phyloP scores from a whole-genome alignment of 2,329 filamentous ascomycete species.

The Colletotrichum spinosum region DNA sequence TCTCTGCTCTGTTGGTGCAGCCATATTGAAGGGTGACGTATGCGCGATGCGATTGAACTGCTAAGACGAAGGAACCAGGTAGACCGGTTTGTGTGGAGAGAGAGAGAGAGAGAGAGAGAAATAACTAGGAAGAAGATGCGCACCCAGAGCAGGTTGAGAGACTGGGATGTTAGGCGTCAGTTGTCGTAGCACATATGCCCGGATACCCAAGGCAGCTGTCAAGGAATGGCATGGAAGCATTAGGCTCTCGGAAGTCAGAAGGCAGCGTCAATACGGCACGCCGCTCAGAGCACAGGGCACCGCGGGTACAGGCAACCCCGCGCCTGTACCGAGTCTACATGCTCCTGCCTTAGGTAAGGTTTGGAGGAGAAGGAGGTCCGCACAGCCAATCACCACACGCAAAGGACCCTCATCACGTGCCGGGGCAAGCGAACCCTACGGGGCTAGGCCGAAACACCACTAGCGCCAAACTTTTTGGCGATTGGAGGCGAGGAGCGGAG shows the following conservation, averaged over 20 bases:
- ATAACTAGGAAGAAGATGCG: no score
- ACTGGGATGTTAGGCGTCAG: slow-evolving; percentile 11
- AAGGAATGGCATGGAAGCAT: slow-evolving; percentile 16
- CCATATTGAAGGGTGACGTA: slow-evolving; percentile 56
- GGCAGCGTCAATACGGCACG: no score
- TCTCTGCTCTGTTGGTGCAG: slow-evolving; percentile 71
- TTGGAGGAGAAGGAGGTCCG: not conserved
- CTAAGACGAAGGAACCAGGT: not conserved
- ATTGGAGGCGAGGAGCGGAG: slow-evolving; percentile 5
- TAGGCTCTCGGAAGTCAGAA: not conserved
- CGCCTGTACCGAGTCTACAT: slow-evolving; percentile 16
- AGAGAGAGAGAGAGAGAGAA: not conserved
- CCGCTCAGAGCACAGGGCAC: no score
- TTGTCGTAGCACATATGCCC: slow-evolving; percentile 12
- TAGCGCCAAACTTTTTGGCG: slow-evolving; percentile 42
- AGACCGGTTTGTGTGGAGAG: not conserved
- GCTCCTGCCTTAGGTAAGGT: slow-evolving; percentile 7
- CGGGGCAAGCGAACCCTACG: slow-evolving; percentile 52
- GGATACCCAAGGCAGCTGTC: slow-evolving; percentile 4
- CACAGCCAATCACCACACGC: slow-evolving; percentile 6
- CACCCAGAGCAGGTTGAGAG: no score
- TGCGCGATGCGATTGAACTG: not conserved
- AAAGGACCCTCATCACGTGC: slow-evolving; percentile 48
- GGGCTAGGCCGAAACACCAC: slow-evolving; percentile 44
- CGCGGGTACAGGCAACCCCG: slow-evolving; percentile 11